Percentiles rank a stretch among this genome's conserved stretches.
Conservation (phyloP, 2,329 filamentous ascomycete species). For the Myriosclerotinia duriaeana region DNA sequence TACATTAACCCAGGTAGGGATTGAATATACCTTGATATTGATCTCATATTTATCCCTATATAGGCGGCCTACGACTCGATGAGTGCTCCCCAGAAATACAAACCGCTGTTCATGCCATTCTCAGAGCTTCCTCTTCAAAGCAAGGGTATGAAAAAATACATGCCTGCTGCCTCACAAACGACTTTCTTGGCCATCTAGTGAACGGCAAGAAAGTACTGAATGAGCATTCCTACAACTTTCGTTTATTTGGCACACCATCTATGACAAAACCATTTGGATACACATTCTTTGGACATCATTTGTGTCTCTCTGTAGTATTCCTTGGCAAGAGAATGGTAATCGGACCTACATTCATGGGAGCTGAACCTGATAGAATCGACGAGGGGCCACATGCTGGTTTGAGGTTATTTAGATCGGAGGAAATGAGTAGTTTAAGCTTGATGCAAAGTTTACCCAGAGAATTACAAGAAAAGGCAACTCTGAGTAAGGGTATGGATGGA, state of each 20-base stretch:
- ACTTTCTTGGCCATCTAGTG: conserved; percentile 36
- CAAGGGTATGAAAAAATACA: conserved; percentile 37
- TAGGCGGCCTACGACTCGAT: conserved; percentile 37
- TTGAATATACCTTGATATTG: no score
- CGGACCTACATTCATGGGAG: conserved; percentile 75
- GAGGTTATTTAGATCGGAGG: conserved; percentile 34
- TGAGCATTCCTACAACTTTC: conserved; percentile 38
- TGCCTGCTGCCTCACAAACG: conserved; percentile 37
- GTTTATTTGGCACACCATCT: conserved; percentile 35
- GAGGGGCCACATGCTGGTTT: conserved; percentile 37
- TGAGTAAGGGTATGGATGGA: conserved; percentile 40
- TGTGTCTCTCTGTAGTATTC: conserved; percentile 71
- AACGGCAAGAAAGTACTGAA: conserved; percentile 38
- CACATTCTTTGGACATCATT: conserved; percentile 68
- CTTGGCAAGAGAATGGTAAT: conserved; percentile 64
- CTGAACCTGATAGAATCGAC: conserved; percentile 63
- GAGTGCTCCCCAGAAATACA: conserved; percentile 33
- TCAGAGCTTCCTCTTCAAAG: conserved; percentile 34
- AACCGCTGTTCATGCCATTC: conserved; percentile 33
- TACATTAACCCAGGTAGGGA: conserved; percentile 37
- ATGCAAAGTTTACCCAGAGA: conserved; percentile 38
- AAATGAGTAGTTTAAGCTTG: conserved; percentile 36
- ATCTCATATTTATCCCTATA: conserved; percentile 2
- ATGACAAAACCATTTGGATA: conserved; percentile 35
- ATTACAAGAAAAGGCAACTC: conserved; percentile 37